phyloP scores from a whole-genome alignment of 441 rosid genomes.

The Breynia disticha region DNA sequence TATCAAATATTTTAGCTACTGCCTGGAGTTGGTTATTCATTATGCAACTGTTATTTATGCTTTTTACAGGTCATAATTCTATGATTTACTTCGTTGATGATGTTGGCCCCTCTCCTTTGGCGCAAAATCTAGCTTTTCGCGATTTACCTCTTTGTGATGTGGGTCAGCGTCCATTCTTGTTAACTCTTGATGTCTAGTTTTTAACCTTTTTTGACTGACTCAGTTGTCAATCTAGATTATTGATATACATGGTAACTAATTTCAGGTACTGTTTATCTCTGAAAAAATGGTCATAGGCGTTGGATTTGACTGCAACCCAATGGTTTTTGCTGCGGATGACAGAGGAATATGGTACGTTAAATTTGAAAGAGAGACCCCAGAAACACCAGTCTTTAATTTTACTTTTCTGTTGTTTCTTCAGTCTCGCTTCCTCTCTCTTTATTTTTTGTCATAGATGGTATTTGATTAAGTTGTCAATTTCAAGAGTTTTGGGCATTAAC shows the following conservation, averaged over 20 bases:
- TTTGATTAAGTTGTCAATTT: too few relatives aligned
- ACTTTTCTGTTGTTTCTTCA: too few relatives aligned
- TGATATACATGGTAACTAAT: slow-evolving; percentile 8
- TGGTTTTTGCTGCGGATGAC: slow-evolving; percentile 94
- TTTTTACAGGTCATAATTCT: slow-evolving; percentile 80
- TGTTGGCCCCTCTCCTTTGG: slow-evolving; percentile 92
- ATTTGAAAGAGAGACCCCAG: not conserved
- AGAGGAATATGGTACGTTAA: slow-evolving; percentile 75
- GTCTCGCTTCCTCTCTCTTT: too few relatives aligned
- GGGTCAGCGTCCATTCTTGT: slow-evolving; percentile 95
- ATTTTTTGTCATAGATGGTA: too few relatives aligned
- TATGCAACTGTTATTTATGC: slow-evolving; percentile 7
- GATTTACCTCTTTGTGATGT: slow-evolving; percentile 99
- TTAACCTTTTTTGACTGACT: slow-evolving; percentile 15
- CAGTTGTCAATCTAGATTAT: slow-evolving; percentile 12
- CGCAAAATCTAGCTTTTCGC: slow-evolving; percentile 78
- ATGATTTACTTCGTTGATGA: slow-evolving; percentile 97
- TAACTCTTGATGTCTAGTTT: slow-evolving; percentile 6
- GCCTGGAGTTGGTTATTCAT: too few relatives aligned
- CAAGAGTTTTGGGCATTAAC: too few relatives aligned
- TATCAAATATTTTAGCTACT: too few relatives aligned
- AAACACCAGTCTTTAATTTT: not conserved
- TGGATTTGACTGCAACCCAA: slow-evolving; percentile 88
- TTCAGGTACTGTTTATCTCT: slow-evolving; percentile 78
- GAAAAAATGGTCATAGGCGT: slow-evolving; percentile 91